Evolutionary conservation across 495 filamentous ascomycete genomes (phyloP).

Genomic region (Hypoxylon cercidicola): DNA sequence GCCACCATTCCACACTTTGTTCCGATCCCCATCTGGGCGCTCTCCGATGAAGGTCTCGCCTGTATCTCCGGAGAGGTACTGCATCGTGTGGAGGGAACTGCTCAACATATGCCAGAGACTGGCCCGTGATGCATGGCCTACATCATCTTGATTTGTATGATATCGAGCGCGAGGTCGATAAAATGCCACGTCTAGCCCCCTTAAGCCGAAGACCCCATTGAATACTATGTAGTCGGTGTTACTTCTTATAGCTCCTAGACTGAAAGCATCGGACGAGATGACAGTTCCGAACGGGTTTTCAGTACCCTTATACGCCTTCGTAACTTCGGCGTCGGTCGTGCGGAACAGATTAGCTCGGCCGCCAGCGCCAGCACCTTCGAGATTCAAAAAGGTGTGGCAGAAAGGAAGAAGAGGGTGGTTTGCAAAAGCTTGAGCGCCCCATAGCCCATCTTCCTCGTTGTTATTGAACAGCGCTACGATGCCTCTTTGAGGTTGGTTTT

Average conservation of each 20-base stretch:
- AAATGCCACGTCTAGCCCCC: constrained; percentile 93
- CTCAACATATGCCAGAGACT: constrained; percentile 97
- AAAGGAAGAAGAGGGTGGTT: constrained; percentile 81
- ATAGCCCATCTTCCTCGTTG: constrained; percentile 93
- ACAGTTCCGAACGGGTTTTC: constrained; percentile 85
- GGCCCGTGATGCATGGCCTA: constrained; percentile 75
- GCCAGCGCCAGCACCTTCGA: constrained; percentile 95
- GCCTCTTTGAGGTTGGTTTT: constrained; percentile 79
- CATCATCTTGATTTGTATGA: constrained; percentile 91
- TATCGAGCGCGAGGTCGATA: constrained; percentile 85
- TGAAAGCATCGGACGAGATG: constrained; percentile 83
- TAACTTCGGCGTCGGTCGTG: constrained; percentile 87
- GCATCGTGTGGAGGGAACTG: constrained; percentile 75
- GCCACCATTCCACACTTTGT: constrained; percentile 71
- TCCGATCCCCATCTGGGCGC: constrained; percentile 61
- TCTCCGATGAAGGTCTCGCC: constrained; percentile 72
- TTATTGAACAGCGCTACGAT: constrained; percentile 92
- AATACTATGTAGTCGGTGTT: constrained; percentile 93
- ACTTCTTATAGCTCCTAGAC: constrained; percentile 77
- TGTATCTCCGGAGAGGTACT: constrained; percentile 74
- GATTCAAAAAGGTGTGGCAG: constrained; percentile 86
- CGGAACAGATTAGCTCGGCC: constrained; percentile 89
- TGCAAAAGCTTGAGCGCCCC: constrained; percentile 87
- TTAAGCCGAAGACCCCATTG: constrained; percentile 78
- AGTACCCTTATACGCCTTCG: constrained; percentile 74